A percentile compares a stretch with the other conserved stretches of the same genome.
These are phyloP conservation scores for Anthostomella pinea DNA, from an alignment of 2,329 filamentous ascomycete genomes.

Conservation along the genomic window DNA sequence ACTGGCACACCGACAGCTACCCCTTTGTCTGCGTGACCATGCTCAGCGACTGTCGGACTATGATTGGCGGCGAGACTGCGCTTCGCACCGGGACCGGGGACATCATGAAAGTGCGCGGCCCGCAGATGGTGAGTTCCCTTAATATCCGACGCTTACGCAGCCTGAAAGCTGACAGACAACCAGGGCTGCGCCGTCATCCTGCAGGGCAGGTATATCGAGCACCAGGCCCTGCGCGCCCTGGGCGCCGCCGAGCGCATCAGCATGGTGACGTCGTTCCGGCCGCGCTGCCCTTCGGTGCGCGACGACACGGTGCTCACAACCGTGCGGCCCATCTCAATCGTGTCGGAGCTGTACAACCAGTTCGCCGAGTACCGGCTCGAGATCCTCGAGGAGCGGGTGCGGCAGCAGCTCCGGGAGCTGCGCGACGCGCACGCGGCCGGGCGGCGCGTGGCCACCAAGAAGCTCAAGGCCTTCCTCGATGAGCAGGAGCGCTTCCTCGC, in stretches of 20 bases:
- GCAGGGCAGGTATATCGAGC: slow-evolving; percentile 65
- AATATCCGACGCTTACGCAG: neutral
- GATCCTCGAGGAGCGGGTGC: slow-evolving; percentile 58
- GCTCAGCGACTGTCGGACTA: slow-evolving; percentile 60
- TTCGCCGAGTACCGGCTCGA: slow-evolving; percentile 62
- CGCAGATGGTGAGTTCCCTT: slow-evolving; percentile 51
- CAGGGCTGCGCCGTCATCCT: slow-evolving; percentile 63
- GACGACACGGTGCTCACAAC: slow-evolving; percentile 62
- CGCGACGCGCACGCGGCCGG: slow-evolving; percentile 31
- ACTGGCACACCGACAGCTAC: slow-evolving; percentile 64
- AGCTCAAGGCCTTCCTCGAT: slow-evolving; percentile 31
- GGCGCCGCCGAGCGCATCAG: slow-evolving; percentile 61
- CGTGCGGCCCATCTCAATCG: slow-evolving; percentile 56
- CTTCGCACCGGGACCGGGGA: slow-evolving; percentile 52
- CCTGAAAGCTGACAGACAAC: slow-evolving; percentile 13
- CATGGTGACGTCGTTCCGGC: slow-evolving; percentile 65
- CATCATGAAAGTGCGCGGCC: slow-evolving; percentile 57
- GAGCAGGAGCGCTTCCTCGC: slow-evolving; percentile 34
- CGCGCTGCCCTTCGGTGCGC: slow-evolving; percentile 48
- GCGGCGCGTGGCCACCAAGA: slow-evolving; percentile 25
- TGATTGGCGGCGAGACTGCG: slow-evolving; percentile 64
- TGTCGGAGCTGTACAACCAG: slow-evolving; percentile 57
- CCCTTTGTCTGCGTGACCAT: slow-evolving; percentile 70
- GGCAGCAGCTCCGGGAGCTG: slow-evolving; percentile 42
- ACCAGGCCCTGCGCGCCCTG: slow-evolving; percentile 58